Evolutionary conservation across 805 yeast species (phyloP).

Genomic region (Suhomyces xylopsoci): DNA sequence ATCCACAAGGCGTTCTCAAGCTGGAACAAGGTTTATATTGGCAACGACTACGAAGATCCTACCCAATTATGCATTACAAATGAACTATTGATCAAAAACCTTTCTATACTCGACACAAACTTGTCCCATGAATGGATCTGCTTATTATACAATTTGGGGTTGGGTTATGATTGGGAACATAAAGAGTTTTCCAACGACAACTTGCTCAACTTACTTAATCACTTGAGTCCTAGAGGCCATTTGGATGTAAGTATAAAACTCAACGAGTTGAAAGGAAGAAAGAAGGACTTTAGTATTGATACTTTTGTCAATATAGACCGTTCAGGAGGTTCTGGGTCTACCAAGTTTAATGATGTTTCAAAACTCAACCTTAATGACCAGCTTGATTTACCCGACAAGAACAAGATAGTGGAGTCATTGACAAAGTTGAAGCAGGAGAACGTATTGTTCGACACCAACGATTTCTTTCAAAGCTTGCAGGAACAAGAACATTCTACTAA

Average conservation of each 20-base stretch:
- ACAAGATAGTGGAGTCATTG: constrained; percentile 14
- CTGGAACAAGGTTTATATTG: constrained; percentile 40
- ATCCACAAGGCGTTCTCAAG: constrained; percentile 21
- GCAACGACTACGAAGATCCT: constrained; percentile 12
- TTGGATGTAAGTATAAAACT: constrained; percentile 33
- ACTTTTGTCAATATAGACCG: background rate
- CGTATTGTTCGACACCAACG: constrained; percentile 17
- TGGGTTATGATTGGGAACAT: constrained; percentile 49
- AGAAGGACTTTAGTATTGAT: background rate
- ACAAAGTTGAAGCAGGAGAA: constrained; percentile 15
- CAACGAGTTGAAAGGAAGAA: constrained; percentile 22
- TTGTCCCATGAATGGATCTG: constrained; percentile 51
- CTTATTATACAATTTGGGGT: constrained; percentile 42
- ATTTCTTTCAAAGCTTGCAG: constrained; percentile 7
- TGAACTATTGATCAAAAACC: constrained; percentile 34
- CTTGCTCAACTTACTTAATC: constrained; percentile 38
- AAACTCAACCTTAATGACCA: background rate
- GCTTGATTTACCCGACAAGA: constrained; percentile 11
- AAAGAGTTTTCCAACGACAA: constrained; percentile 33
- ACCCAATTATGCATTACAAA: constrained; percentile 11
- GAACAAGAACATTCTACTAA: constrained; percentile 1
- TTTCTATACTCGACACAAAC: constrained; percentile 36
- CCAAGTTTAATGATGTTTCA: background rate
- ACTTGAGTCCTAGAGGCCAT: constrained; percentile 37
- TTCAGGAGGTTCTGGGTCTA: background rate